These are phyloP conservation scores for Blastomyces gilchristii DNA, from an alignment of 2,329 filamentous ascomycete genomes.

Conservation along the genomic window DNA sequence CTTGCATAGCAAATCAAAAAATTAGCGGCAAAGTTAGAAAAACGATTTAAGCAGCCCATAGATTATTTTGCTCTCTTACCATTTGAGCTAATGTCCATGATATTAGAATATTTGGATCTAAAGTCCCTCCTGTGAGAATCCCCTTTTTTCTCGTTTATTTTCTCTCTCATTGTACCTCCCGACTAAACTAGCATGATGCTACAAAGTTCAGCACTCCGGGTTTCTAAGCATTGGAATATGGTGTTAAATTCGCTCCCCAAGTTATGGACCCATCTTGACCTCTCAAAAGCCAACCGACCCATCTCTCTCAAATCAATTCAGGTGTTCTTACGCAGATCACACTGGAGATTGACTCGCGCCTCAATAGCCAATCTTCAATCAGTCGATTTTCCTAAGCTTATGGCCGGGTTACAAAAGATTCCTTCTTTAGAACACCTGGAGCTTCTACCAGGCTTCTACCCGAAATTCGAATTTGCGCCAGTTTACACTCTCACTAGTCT, in stretches of 20 bases:
- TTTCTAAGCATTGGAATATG: slow-evolving; percentile 47
- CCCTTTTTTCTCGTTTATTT: neutral
- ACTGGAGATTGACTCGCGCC: slow-evolving; percentile 26
- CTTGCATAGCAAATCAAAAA: slow-evolving; percentile 32
- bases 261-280: slow-evolving; percentile 46
- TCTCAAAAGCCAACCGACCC: slow-evolving; percentile 34
- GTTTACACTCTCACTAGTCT: slow-evolving; percentile 12
- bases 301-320: slow-evolving; percentile 31
- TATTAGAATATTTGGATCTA: slow-evolving; percentile 45
- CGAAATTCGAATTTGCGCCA: slow-evolving; percentile 2
- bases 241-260: slow-evolving; percentile 39
- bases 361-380: slow-evolving; percentile 15
- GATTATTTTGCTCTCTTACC: slow-evolving; percentile 47
- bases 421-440: slow-evolving; percentile 26
- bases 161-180: slow-evolving; percentile 8
- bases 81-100: slow-evolving; percentile 43
- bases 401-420: slow-evolving; percentile 19
- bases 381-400: slow-evolving; percentile 21
- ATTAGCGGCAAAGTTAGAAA: slow-evolving; percentile 38
- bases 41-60: slow-evolving; percentile 22
- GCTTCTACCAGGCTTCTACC: slow-evolving; percentile 19
- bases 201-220: slow-evolving; percentile 37
- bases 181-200: slow-evolving; percentile 5
- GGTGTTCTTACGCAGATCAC: slow-evolving; percentile 28
- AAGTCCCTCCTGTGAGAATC: slow-evolving; percentile 37